Evolutionary conservation across 2,329 filamentous ascomycete species (phyloP), one percentile per base, ranked within the genome.

Genomic region (Rutstroemia sp.): DNA sequence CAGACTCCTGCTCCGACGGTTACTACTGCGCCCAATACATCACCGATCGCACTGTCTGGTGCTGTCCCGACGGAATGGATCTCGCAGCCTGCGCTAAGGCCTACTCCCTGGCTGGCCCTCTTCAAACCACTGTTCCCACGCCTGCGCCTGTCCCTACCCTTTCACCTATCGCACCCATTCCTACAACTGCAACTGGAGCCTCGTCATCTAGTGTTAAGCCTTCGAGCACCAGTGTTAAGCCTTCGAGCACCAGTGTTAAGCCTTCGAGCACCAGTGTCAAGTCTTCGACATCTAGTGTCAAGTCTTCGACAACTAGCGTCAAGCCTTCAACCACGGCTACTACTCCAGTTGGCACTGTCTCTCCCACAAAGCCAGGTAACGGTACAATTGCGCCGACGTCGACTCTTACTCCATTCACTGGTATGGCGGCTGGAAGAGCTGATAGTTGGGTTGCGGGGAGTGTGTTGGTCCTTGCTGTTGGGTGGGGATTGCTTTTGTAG

Each of bases 21-120:
- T 86, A 79, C 73, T 86, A 80, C 74, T 86, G 83, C 73, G 76
- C 80, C n/a, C 73, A 77, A 62, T 19, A 19, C 19, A 77, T 83
- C 66, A 68, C 70, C 52, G 64, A 69, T 46, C 69, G 71, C 54
- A 71, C 75, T 56, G 84, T 82, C 37, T 78, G 78, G 73, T 86
- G 83, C 74, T 86, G 83, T 70, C 80, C 81, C 39, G 23, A 63
- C 57, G 62, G 72, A 59, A 73, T 79, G 74, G 73, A 76, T 59
- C 73, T 83, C 49, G 70, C 69, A 25, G 70, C 77, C 47, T 86
- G 83, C 70, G 82, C 82, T 56, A 70, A 72, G 52, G 73, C 71
- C 30, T 78, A 77, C 63, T 70, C 68, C 46, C 70, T 79, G 54
- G 71, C 75, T 34, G 80, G 78, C 53, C 70, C 69, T 45, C 76